A percentile compares a stretch with the other conserved stretches of the same genome.
Conservation (phyloP, 495 filamentous ascomycete species). For the Hamigera avellanea region DNA sequence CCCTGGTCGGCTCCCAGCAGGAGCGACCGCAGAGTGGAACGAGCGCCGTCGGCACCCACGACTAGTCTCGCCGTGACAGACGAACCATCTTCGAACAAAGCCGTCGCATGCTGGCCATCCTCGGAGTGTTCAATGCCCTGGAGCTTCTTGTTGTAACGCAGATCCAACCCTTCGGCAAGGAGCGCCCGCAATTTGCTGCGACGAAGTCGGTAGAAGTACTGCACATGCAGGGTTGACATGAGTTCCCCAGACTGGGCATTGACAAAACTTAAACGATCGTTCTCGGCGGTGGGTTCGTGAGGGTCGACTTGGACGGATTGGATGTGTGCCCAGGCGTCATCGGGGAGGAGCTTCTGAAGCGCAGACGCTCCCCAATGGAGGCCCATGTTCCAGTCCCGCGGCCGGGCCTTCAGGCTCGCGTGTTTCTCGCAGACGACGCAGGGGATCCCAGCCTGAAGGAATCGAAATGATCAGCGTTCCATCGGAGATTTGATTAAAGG, state of each 20-base stretch:
- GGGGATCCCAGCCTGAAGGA: not conserved
- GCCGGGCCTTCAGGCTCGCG: slow-evolving; percentile 18
- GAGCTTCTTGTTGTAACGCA: slow-evolving; percentile 11
- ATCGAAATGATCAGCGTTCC: not conserved
- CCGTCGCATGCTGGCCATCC: slow-evolving; percentile 11
- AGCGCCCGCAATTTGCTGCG: slow-evolving; percentile 29
- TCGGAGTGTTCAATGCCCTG: slow-evolving; percentile 4
- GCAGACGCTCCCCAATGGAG: slow-evolving; percentile 40
- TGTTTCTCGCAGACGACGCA: slow-evolving; percentile 34
- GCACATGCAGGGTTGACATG: slow-evolving; percentile 20
- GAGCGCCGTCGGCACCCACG: slow-evolving; percentile 37
- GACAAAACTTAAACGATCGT: slow-evolving; percentile 26
- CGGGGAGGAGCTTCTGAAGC: slow-evolving; percentile 26
- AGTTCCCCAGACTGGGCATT: slow-evolving; percentile 38
- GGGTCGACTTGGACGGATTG: slow-evolving; percentile 30
- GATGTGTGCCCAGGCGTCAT: slow-evolving; percentile 18
- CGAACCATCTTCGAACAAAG: slow-evolving; percentile 10
- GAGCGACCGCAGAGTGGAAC: slow-evolving; percentile 23
- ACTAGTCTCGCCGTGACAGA: slow-evolving; percentile 13
- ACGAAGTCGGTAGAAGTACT: slow-evolving; percentile 33
- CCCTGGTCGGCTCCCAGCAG: slow-evolving; percentile 25
- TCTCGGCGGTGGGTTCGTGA: slow-evolving; percentile 15
- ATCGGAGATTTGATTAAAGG: too few species aligned
- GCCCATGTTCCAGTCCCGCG: slow-evolving; percentile 45
- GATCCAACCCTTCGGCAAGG: slow-evolving; percentile 25